phyloP scores from a whole-genome alignment of 352 stramenopile genomes.

The Globisporangium solare region DNA sequence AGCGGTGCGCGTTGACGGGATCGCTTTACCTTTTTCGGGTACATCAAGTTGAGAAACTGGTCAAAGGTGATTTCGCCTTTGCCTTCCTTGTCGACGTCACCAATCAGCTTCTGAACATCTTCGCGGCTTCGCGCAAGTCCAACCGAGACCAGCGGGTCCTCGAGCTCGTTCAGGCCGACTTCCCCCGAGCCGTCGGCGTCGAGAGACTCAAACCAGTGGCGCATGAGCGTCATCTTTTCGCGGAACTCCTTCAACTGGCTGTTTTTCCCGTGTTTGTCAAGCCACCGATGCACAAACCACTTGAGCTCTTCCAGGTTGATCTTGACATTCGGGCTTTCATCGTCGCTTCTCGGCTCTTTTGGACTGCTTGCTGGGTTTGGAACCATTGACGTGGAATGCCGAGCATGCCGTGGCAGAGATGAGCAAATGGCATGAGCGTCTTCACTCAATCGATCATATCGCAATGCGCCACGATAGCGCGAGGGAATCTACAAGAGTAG shows the following conservation, averaged over 20 bases:
- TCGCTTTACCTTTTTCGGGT: constrained; percentile 44
- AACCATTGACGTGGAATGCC: neutral
- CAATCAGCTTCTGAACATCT: constrained; percentile 72
- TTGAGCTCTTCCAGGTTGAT: constrained; percentile 61
- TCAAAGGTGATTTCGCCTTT: constrained; percentile 68
- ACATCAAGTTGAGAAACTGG: constrained; percentile 71
- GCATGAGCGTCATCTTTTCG: constrained; percentile 63
- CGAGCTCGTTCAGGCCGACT: constrained; percentile 78
- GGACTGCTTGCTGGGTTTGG: neutral
- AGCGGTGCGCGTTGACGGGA: constrained; percentile 26
- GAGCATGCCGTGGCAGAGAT: neutral
- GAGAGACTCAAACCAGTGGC: constrained; percentile 87
- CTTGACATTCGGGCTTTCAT: neutral
- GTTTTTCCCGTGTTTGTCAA: constrained; percentile 67
- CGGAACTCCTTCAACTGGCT: constrained; percentile 65
- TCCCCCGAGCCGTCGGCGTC: constrained; percentile 77
- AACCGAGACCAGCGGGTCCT: constrained; percentile 86
- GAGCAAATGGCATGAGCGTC: neutral
- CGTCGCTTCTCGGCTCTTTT: constrained; percentile 6
- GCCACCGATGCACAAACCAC: constrained; percentile 76
- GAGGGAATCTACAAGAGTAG: constrained; percentile 28
- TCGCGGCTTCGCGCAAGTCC: constrained; percentile 67
- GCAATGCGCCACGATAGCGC: constrained; percentile 30
- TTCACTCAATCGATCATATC: constrained; percentile 25
- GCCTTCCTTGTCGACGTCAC: constrained; percentile 59